Conservation (phyloP, 2,329 filamentous ascomycete genomes). For the Diaporthe amygdali region DNA sequence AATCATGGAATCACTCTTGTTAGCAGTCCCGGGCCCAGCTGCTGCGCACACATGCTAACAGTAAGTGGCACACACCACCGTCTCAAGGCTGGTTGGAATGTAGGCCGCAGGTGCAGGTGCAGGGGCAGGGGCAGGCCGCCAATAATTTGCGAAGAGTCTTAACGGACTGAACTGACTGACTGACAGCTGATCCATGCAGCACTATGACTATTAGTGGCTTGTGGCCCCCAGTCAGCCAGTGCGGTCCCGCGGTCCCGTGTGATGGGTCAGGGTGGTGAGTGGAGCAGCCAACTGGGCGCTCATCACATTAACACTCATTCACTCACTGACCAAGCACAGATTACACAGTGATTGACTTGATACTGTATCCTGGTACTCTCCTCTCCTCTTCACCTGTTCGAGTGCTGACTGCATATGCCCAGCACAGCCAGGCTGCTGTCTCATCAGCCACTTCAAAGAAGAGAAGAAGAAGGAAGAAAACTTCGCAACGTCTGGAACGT, state of each 20-base stretch:
- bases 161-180: neutral
- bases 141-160: slow-evolving; percentile 1
- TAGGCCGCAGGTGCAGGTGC: neutral
- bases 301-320: neutral
- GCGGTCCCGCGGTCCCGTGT: neutral
- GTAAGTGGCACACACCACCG: neutral
- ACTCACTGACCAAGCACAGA: neutral
- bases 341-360: too few relatives aligned
- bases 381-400: neutral
- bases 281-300: neutral
- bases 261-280: neutral
- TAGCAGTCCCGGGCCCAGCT: neutral
- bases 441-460: neutral
- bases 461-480: too few relatives aligned
- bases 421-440: neutral
- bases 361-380: neutral
- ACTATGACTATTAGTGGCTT: neutral
- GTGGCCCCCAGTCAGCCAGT: neutral
- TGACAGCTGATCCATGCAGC: slow-evolving; percentile 15
- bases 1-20: neutral
- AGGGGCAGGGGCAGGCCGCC: neutral
- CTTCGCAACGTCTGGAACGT: neutral
- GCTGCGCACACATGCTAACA: neutral
- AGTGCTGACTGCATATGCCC: neutral
- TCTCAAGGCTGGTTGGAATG: neutral